A percentile compares a stretch with the other conserved stretches of the same genome.
Evolutionary conservation across 768 basidiomycete species (phyloP).

Genomic region (Asterophora lycoperdoides): DNA sequence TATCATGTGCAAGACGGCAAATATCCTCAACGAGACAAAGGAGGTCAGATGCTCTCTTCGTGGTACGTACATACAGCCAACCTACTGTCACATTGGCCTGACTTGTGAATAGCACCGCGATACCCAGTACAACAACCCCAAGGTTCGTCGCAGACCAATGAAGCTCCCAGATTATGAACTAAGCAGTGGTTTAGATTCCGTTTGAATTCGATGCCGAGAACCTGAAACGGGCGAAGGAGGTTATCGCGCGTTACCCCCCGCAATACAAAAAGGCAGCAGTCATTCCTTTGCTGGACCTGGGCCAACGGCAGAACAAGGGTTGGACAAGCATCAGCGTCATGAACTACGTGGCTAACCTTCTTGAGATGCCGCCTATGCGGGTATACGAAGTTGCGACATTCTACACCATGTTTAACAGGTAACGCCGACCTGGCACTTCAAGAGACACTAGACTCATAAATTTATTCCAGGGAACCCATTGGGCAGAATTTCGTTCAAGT

Average conservation of each 20-base stretch:
- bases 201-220: slow-evolving; percentile 85
- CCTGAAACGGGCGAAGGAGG: slow-evolving; percentile 78
- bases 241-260: slow-evolving; percentile 90
- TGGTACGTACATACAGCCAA: slow-evolving; percentile 48
- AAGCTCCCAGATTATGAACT: slow-evolving; percentile 2
- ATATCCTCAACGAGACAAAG: slow-evolving; percentile 43
- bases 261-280: slow-evolving; percentile 99
- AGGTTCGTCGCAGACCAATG: slow-evolving; percentile 38
- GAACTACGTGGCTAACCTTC: slow-evolving; percentile 93
- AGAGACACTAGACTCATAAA: neutral
- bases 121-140: slow-evolving; percentile 90
- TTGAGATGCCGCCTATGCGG: slow-evolving; percentile 96
- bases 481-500: slow-evolving; percentile 94
- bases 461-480: slow-evolving; percentile 72
- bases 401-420: slow-evolving; percentile 99
- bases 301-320: slow-evolving; percentile 95
- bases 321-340: slow-evolving; percentile 99
- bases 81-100: slow-evolving; percentile 5
- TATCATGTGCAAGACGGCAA: slow-evolving; percentile 24
- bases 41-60: slow-evolving; percentile 81
- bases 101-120: slow-evolving; percentile 75
- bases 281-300: slow-evolving; percentile 94
- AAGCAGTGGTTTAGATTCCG: slow-evolving; percentile 56
- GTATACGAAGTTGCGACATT: slow-evolving; percentile 99
- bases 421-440: slow-evolving; percentile 16